phyloP scores from a whole-genome alignment of 495 filamentous ascomycete species.

The Pyrenula aspistea region DNA sequence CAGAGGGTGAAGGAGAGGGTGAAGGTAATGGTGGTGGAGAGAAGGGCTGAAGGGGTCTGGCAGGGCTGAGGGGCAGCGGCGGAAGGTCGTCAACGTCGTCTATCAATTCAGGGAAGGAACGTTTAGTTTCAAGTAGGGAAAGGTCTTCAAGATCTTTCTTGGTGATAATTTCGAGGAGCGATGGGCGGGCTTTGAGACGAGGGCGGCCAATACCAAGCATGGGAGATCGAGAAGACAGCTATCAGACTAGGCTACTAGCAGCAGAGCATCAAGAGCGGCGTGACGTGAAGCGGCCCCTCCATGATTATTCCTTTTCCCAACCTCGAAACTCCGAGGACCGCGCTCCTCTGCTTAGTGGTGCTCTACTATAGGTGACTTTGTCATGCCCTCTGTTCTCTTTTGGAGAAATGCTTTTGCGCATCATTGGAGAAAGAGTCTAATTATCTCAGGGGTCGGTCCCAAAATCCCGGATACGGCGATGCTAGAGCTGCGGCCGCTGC shows the following conservation, averaged over 20 bases:
- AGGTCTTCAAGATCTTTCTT: constrained; percentile 20
- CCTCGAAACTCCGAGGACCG: too few species aligned
- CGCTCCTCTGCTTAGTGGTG: too few species aligned
- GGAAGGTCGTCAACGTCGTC: constrained; percentile 24
- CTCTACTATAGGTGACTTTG: too few species aligned
- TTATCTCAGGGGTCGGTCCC: too few species aligned
- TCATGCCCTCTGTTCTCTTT: too few species aligned
- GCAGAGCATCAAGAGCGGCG: background rate
- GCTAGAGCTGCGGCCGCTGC: too few species aligned
- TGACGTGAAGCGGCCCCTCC: background rate
- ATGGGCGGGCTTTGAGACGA: constrained; percentile 57
- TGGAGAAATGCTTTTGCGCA: too few species aligned
- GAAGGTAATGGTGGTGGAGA: constrained; percentile 20
- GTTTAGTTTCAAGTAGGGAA: constrained; percentile 20
- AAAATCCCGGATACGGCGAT: too few species aligned
- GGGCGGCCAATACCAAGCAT: constrained; percentile 50
- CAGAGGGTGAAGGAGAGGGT: constrained; percentile 21
- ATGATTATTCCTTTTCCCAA: background rate
- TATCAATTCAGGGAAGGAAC: constrained; percentile 23
- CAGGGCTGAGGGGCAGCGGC: constrained; percentile 41
- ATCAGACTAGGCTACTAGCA: background rate
- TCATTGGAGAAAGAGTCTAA: too few species aligned
- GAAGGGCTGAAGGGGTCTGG: constrained; percentile 23
- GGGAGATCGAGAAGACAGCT: constrained; percentile 5
- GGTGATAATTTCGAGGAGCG: constrained; percentile 59